Evolutionary conservation across 257 asterid genomes (phyloP).

Genomic region (Striga asiatica): DNA sequence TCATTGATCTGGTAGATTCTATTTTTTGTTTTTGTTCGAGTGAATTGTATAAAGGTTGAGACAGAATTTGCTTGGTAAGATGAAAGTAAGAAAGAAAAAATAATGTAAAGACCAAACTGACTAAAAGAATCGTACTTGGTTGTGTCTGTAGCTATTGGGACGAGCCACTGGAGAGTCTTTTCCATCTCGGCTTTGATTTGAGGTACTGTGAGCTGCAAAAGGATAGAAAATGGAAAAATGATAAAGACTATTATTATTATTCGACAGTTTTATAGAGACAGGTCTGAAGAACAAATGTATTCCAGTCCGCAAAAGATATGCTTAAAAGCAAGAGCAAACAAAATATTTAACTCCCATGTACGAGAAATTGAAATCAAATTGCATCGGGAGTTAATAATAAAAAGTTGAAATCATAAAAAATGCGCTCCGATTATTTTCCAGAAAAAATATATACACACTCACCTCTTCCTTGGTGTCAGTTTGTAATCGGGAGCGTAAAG

Average conservation of each 20-base stretch:
- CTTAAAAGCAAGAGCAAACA: background rate
- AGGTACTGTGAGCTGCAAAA: slow-evolving; percentile 59
- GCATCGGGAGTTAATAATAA: too few relatives aligned
- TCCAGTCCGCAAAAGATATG: background rate
- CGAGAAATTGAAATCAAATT: slow-evolving; percentile 8
- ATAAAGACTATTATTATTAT: background rate
- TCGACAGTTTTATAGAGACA: background rate
- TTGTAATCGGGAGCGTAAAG: slow-evolving; percentile 55
- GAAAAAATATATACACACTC: background rate
- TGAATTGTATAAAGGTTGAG: too few relatives aligned
- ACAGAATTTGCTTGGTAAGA: too few relatives aligned
- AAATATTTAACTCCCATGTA: slow-evolving; percentile 4
- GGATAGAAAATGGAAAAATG: background rate
- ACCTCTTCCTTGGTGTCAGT: slow-evolving; percentile 60
- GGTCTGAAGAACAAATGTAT: background rate
- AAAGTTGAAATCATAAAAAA: too few relatives aligned
- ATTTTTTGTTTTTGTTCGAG: too few relatives aligned
- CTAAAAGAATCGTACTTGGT: slow-evolving; percentile 44
- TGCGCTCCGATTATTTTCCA: too few relatives aligned
- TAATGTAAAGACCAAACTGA: too few relatives aligned
- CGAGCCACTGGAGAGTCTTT: slow-evolving; percentile 88
- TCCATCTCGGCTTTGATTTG: slow-evolving; percentile 95
- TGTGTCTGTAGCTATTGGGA: slow-evolving; percentile 85
- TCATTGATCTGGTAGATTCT: too few relatives aligned
- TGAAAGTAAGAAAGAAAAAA: background rate